These are phyloP conservation scores for Pseudoturritis turrita DNA, from an alignment of 345 rosid species.

Conservation along the genomic window DNA sequence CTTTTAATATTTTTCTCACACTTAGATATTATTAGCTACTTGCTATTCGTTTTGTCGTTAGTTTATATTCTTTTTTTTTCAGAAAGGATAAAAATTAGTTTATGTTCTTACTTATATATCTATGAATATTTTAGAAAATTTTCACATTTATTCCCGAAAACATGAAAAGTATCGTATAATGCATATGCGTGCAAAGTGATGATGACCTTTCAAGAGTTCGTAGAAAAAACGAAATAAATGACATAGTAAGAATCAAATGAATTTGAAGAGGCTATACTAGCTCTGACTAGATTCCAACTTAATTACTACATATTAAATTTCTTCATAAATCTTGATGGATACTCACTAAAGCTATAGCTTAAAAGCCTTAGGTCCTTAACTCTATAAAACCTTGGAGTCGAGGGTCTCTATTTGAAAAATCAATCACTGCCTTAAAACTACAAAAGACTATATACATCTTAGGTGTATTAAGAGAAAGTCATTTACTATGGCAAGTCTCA, in stretches of 20 bases:
- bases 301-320: background rate
- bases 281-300: constrained; percentile 23
- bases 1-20: too few relatives aligned
- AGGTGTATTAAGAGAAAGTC: background rate
- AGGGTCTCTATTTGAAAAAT: background rate
- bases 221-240: background rate
- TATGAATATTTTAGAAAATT: background rate
- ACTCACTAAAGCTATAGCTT: background rate
- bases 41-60: too few relatives aligned
- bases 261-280: background rate
- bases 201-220: background rate
- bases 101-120: background rate
- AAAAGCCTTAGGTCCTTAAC: background rate
- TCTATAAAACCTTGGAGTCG: background rate
- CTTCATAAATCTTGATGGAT: background rate
- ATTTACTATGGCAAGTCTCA: constrained; percentile 19
- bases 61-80: too few relatives aligned
- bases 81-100: too few relatives aligned
- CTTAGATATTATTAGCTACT: too few relatives aligned
- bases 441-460: too few relatives aligned
- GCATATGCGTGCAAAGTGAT: constrained; percentile 2
- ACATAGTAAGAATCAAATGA: background rate
- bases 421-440: background rate
- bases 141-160: background rate
- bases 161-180: background rate